Conservation (phyloP, 2,329 filamentous ascomycete species). For the Ascochyta lentis region DNA sequence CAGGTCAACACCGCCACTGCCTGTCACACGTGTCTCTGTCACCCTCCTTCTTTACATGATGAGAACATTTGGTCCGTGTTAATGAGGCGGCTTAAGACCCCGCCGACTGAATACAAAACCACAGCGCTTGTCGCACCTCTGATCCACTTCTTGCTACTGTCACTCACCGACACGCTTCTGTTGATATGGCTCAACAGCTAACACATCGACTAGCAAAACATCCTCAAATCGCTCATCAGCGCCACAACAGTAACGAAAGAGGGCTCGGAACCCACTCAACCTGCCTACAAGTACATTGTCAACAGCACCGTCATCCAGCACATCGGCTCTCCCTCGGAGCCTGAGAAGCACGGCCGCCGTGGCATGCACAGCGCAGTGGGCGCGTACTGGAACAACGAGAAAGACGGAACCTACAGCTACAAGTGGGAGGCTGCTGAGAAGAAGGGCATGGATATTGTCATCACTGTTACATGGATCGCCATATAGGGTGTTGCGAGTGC, state of each 20-base stretch:
- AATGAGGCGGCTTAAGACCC: constrained; percentile 92
- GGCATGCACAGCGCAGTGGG: constrained; percentile 90
- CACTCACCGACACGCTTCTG: background rate
- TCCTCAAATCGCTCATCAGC: constrained; percentile 75
- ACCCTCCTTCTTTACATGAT: constrained; percentile 62
- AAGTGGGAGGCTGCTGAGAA: constrained; percentile 72
- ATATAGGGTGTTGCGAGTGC: constrained; percentile 26
- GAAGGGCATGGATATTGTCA: constrained; percentile 61
- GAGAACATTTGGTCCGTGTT: constrained; percentile 95
- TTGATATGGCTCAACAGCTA: background rate
- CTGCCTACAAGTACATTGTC: constrained; percentile 89
- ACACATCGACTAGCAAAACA: constrained; percentile 64
- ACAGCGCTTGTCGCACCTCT: constrained; percentile 78
- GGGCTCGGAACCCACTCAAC: constrained; percentile 55
- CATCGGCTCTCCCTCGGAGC: constrained; percentile 56
- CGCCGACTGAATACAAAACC: constrained; percentile 78
- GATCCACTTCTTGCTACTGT: constrained; percentile 40
- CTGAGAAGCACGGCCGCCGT: constrained; percentile 75
- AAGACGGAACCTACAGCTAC: constrained; percentile 88
- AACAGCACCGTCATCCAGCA: constrained; percentile 99
- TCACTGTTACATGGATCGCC: constrained; percentile 74
- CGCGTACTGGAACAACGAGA: constrained; percentile 90
- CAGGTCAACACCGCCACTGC: background rate
- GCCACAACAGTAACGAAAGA: constrained; percentile 68
- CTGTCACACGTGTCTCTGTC: constrained; percentile 4